A percentile compares a stretch with the other conserved stretches of the same genome.
These are phyloP conservation scores for Neonothopanus nambi DNA, from an alignment of 1,284 basidiomycete species.

Conservation along the genomic window DNA sequence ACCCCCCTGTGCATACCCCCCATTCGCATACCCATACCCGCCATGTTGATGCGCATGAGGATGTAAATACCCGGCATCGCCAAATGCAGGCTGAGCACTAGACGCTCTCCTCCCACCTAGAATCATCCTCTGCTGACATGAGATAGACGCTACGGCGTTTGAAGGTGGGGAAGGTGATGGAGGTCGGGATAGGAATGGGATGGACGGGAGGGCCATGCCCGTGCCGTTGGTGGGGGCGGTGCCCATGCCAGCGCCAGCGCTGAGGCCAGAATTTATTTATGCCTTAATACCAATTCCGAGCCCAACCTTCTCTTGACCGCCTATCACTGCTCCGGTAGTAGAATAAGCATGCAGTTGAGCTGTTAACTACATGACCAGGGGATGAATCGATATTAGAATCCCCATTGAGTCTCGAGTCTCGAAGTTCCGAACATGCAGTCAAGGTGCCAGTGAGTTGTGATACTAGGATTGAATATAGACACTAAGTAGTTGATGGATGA, in stretches of 20 bases:
- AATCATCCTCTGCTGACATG: slow-evolving; percentile 39
- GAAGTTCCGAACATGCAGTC: too few relatives aligned
- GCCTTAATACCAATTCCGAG: too few relatives aligned
- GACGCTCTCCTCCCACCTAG: slow-evolving; percentile 35
- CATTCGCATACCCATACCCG: slow-evolving; percentile 17
- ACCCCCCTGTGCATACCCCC: too few relatives aligned
- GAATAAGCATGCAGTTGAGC: too few relatives aligned
- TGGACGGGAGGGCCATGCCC: not conserved
- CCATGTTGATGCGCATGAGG: slow-evolving; percentile 15
- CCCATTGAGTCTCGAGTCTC: too few relatives aligned
- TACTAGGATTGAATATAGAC: too few relatives aligned
- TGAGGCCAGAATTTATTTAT: not conserved
- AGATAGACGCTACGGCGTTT: slow-evolving; percentile 37
- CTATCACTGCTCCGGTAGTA: too few relatives aligned
- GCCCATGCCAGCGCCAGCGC: not conserved
- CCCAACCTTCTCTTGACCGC: too few relatives aligned
- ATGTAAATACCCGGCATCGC: slow-evolving; percentile 11
- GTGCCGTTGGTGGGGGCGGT: not conserved
- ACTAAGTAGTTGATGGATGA: too few relatives aligned
- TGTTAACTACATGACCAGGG: too few relatives aligned
- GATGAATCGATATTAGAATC: too few relatives aligned
- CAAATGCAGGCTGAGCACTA: slow-evolving; percentile 34
- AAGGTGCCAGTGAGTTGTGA: too few relatives aligned
- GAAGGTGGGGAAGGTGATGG: slow-evolving; percentile 27
- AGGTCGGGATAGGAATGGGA: not conserved